phyloP scores from a whole-genome alignment of 2,329 filamentous ascomycete species.

The Amesomyces nigricolor region DNA sequence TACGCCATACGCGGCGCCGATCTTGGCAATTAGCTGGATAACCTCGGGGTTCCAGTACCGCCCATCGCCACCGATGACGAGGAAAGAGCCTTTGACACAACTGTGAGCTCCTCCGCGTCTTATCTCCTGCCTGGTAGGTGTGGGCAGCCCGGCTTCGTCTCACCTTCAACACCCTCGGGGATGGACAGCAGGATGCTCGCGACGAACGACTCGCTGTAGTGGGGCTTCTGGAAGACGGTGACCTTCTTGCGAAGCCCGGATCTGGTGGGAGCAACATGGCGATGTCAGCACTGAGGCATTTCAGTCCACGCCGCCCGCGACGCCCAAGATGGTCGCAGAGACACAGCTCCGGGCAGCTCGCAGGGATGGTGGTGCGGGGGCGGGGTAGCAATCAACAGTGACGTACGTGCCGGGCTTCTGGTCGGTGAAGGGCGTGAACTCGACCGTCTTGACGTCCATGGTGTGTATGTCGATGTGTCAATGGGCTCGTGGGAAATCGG shows the following conservation, averaged over 20 bases:
- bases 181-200: constrained; percentile 93
- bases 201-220: constrained; percentile 96
- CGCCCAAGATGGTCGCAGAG: no score
- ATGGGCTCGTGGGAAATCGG: background rate
- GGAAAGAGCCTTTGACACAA: constrained; percentile 54
- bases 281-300: constrained; percentile 3
- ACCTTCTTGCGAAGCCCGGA: constrained; percentile 99
- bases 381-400: constrained; percentile 28
- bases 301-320: background rate
- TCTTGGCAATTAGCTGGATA: constrained; percentile 94
- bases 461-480: constrained; percentile 25
- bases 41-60: constrained; percentile 97
- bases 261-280: constrained; percentile 41
- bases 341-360: background rate
- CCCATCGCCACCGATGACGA: constrained; percentile 96
- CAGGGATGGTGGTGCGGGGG: constrained; percentile 24
- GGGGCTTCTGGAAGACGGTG: constrained; percentile 87
- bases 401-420: constrained; percentile 99
- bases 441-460: constrained; percentile 73
- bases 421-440: constrained; percentile 81
- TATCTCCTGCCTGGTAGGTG: background rate
- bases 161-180: constrained; percentile 81
- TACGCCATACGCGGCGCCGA: constrained; percentile 91
- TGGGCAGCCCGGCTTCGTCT: constrained; percentile 15
- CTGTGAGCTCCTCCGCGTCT: constrained; percentile 1